A percentile compares a stretch with the other conserved stretches of the same genome.
Conservation (phyloP, 345 rosid genomes). For the Iberis pinnata region DNA sequence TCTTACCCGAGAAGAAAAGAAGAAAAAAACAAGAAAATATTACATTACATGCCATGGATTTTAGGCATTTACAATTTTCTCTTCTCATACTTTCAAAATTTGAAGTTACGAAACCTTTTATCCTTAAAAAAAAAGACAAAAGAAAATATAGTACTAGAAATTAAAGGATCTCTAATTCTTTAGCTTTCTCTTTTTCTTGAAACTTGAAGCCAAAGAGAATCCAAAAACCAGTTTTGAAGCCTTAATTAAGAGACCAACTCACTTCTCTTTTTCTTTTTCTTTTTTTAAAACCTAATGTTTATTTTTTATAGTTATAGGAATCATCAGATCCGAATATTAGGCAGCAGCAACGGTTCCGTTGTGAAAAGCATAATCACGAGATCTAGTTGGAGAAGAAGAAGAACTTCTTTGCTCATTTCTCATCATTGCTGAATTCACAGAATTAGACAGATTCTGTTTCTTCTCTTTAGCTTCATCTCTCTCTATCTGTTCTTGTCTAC, state of each 20-base stretch:
- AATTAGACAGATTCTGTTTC: conserved; percentile 51
- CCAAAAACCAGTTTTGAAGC: conserved; percentile 15
- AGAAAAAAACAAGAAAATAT: neutral
- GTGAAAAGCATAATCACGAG: conserved; percentile 25
- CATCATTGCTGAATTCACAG: conserved; percentile 50
- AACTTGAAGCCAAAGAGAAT: conserved; percentile 11
- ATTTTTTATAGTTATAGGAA: neutral
- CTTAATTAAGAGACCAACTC: neutral
- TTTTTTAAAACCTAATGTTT: conserved; percentile 9
- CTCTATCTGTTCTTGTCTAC: conserved; percentile 79
- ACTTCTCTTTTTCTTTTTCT: neutral
- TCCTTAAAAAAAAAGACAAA: neutral
- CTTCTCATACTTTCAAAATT: conserved; percentile 18
- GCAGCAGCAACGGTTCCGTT: conserved; percentile 34
- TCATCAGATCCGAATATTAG: conserved; percentile 7
- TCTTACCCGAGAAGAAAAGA: neutral
- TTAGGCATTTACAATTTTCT: conserved; percentile 22
- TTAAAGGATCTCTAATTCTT: conserved; percentile 11
- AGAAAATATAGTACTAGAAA: neutral
- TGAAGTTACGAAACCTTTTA: neutral
- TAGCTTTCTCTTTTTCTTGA: neutral
- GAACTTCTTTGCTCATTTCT: conserved; percentile 32
- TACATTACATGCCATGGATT: conserved; percentile 22
- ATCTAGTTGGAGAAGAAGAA: conserved; percentile 32
- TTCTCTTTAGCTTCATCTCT: conserved; percentile 60